phyloP scores from a whole-genome alignment of 805 yeast genomes.

The Saccharomycopsis malanga region DNA sequence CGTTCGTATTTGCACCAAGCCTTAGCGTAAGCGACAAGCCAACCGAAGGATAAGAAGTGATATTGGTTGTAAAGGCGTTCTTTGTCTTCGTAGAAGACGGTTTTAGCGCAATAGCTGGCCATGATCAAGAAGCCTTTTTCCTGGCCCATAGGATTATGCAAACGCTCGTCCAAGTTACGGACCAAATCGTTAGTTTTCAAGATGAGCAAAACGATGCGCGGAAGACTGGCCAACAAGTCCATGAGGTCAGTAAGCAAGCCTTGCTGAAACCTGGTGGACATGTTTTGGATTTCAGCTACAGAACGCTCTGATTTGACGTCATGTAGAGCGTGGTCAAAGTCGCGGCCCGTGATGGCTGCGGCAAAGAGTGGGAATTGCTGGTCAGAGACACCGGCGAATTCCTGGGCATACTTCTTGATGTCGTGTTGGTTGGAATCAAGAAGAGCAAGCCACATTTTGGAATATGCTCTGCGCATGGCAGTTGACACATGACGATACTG shows the following conservation, averaged over 20 bases:
- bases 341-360: constrained; percentile 93
- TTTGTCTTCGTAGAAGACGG: constrained; percentile 62
- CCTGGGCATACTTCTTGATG: constrained; percentile 69
- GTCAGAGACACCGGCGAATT: constrained; percentile 71
- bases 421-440: constrained; percentile 57
- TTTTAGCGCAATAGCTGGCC: constrained; percentile 82
- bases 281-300: constrained; percentile 55
- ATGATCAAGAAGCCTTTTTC: constrained; percentile 82
- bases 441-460: constrained; percentile 88
- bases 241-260: constrained; percentile 67
- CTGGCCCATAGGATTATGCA: constrained; percentile 77
- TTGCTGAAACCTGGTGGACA: constrained; percentile 57
- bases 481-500: constrained; percentile 79
- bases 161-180: constrained; percentile 76
- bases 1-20: constrained; percentile 31
- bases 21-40: constrained; percentile 23
- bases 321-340: constrained; percentile 64
- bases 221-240: constrained; percentile 71
- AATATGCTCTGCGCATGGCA: constrained; percentile 70
- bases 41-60: constrained; percentile 8
- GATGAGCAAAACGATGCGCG: constrained; percentile 77
- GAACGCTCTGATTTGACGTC: constrained; percentile 51
- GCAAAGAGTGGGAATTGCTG: constrained; percentile 79
- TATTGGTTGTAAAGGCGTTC: constrained; percentile 31
- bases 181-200: constrained; percentile 92